Evolutionary conservation across 1,139 yeast species (phyloP), one percentile per base, ranked within the genome.

Genomic region (Pichia kudriavzevii): DNA sequence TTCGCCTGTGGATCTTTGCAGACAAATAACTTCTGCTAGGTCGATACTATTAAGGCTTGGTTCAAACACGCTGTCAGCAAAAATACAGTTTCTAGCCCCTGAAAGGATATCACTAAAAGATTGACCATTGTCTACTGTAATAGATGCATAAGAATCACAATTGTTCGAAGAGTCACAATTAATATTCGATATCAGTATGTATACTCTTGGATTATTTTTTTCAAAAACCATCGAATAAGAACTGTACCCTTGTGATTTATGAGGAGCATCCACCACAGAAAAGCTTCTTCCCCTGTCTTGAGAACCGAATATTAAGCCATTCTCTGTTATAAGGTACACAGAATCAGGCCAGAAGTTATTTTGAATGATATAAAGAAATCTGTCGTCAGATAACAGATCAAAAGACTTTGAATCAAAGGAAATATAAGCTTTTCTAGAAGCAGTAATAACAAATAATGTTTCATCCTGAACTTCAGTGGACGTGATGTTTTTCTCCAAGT

Each of bases 101-200:
- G 69, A 67, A 20, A 63, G 53, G 41, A 91, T 53, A 34, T 64
- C 59, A 0, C 58, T 48, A 67, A 91, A 91, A 1, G 64, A 55
- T 6, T 56, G 46, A n/a, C 94, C 94, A 15, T 75, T 78, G 56
- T 80, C 73, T 9, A 48, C 55, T 7, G 94, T 79, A 29, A 74
- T 58, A 41, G 67, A 79, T 0, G 88, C 80, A 18, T 65, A 66
- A 1, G 69, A 55, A 28, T 61, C 63, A 52, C 96, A 87, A 14
- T 63, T 56, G 4, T 42, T 42, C 7, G 61, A 52, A 14, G 58
- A 51, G 8, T 66, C 70, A 55, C 94, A 82, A 17, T 68, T 66
- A 31, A 68, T 68, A 32, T 71, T 71, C 2, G 91, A 84, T 48
- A 74, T 72, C 70, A 81, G 80, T 18, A 88, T 75, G 44, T 84